Evolutionary conservation across 2,329 filamentous ascomycete genomes (phyloP).

Genomic region (Sphaerostilbella broomeana): DNA sequence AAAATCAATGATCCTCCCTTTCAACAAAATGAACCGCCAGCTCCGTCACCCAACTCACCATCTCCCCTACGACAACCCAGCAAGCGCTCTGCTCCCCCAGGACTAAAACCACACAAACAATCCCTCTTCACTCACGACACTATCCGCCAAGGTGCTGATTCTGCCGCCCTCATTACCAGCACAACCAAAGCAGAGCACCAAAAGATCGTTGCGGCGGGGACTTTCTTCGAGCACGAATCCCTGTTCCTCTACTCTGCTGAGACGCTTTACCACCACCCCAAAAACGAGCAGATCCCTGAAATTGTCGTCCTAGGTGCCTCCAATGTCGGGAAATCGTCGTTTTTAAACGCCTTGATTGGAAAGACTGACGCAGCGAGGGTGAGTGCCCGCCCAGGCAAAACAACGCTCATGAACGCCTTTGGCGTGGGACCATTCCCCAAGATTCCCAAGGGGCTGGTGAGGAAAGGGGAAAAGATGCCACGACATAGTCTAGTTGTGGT

Average conservation of each 20-base stretch:
- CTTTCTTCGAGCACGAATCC: conserved; percentile 27
- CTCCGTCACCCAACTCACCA: background rate
- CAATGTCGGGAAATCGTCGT: conserved; percentile 84
- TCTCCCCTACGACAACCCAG: background rate
- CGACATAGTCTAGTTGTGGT: conserved; percentile 42
- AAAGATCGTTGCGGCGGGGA: conserved; percentile 22
- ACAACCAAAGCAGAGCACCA: conserved; percentile 17
- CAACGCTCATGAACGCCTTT: conserved; percentile 49
- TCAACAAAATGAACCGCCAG: background rate
- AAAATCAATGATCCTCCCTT: background rate
- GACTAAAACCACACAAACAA: conserved; percentile 11
- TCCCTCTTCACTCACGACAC: conserved; percentile 14
- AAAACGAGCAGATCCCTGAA: conserved; percentile 49
- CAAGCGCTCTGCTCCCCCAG: conserved; percentile 10
- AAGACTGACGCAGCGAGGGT: conserved; percentile 38
- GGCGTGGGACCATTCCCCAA: conserved; percentile 41
- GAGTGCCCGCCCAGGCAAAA: conserved; percentile 46
- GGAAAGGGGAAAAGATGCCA: conserved; percentile 35
- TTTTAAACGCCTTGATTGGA: conserved; percentile 74
- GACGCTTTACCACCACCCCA: conserved; percentile 40
- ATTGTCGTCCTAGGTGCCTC: conserved; percentile 79
- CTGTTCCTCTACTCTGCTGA: conserved; percentile 46
- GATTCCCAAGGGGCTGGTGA: conserved; percentile 21
- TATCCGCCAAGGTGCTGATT: conserved; percentile 14
- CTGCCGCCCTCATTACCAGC: conserved; percentile 11